Base-by-base conservation (phyloP, 1,284 basidiomycete species). In the Stygiomarasmius scandens region DNA sequence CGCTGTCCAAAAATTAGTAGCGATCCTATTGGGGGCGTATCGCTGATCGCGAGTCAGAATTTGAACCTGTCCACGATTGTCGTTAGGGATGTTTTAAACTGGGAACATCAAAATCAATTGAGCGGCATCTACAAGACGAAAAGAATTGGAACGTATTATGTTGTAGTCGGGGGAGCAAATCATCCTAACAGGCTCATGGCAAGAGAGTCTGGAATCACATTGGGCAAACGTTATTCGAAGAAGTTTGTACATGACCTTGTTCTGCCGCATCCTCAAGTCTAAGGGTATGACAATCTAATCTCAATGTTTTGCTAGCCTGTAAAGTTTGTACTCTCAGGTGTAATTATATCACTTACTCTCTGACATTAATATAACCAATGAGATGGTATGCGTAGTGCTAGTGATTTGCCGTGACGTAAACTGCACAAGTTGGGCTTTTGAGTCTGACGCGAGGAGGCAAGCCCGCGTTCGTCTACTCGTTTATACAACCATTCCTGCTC, bases 31-130 rank as follows among this genome's bases (percentile, higher is more conserved):
- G 53, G 54, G 27, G 55, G 56, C 27, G 59, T 59, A 25, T 3
- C 63, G 14, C 58, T 49, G 20, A 59, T 61, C 27, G 59, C 58
- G 23, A 48, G 50, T 22, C 54, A 48, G 29, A 60, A 63, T 46
- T 56, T 55, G 11, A 53, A 57, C 23, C 49, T 66, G 12, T 47
- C 55, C 22, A 52, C 61, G 41, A 63, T 64, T 23, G 54, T 44
- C 14, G 58, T 66, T 43, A 58, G 63, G n/a, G 61, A 63, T 52
- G 63, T 65, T 5, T 22, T 50, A 20, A 50, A 56, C 11, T 66
- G 65, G 65, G 60, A 66, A 48, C 63, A 63, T 36, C 52, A 54
- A 16, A 62, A 66, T 48, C 62, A 65, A 51, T 51, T 64, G 12
- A 57, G 55, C 45, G 54, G 58, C 9, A 48, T 60, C 8, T 64